These are phyloP conservation scores for Anthracocystis setariae DNA, from an alignment of 1,284 basidiomycete genomes.

Conservation along the genomic window DNA sequence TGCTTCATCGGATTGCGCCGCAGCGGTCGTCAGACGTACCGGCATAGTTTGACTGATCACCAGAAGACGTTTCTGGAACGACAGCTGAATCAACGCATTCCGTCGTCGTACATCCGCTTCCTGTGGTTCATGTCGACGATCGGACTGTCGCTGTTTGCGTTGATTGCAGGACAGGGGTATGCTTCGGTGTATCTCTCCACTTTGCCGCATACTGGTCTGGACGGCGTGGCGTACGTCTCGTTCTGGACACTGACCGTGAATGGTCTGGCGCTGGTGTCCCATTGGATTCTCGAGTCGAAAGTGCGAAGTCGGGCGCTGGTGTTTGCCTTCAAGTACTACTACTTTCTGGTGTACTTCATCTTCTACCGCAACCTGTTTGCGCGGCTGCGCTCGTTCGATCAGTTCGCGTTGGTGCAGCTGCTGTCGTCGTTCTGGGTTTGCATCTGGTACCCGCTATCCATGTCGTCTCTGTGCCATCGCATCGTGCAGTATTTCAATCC, in stretches of 20 bases:
- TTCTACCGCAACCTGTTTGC: slow-evolving; percentile 70
- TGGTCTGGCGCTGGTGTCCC: slow-evolving; percentile 69
- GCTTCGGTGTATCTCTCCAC: slow-evolving; percentile 72
- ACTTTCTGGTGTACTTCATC: slow-evolving; percentile 68
- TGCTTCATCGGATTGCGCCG: slow-evolving; percentile 62
- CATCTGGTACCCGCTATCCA: slow-evolving; percentile 72
- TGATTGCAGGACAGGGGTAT: slow-evolving; percentile 73
- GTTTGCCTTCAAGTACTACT: slow-evolving; percentile 71
- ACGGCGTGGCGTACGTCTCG: slow-evolving; percentile 73
- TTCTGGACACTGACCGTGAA: slow-evolving; percentile 72
- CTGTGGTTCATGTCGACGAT: slow-evolving; percentile 73
- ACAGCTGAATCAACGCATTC: slow-evolving; percentile 70
- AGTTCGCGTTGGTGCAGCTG: slow-evolving; percentile 72
- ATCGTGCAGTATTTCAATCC: slow-evolving; percentile 70
- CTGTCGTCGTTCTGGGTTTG: slow-evolving; percentile 72
- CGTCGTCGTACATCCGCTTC: slow-evolving; percentile 72
- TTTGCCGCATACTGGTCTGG: slow-evolving; percentile 72
- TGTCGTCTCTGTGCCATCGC: slow-evolving; percentile 70
- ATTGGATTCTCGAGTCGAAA: slow-evolving; percentile 71
- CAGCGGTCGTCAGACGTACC: slow-evolving; percentile 63
- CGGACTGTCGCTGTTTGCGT: slow-evolving; percentile 71
- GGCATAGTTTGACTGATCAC: slow-evolving; percentile 67
- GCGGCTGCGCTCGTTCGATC: slow-evolving; percentile 63
- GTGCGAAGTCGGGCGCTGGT: slow-evolving; percentile 72
- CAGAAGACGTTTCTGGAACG: slow-evolving; percentile 70